Percentiles rank a stretch among this genome's conserved stretches.
Conservation (phyloP, 75 land plant genomes). For the Selaginella tamariscina region DNA sequence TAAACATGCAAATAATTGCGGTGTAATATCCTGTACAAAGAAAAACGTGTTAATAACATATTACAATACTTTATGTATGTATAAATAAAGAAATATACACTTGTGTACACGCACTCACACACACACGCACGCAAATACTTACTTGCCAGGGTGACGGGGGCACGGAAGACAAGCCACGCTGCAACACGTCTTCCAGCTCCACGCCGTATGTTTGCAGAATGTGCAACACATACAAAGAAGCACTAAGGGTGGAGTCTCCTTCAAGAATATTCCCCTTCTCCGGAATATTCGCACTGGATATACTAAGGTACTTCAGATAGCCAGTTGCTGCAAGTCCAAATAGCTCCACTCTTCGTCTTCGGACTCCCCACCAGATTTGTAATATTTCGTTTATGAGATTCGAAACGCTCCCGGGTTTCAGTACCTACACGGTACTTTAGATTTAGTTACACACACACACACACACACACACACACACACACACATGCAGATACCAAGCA, state of each 20-base stretch:
- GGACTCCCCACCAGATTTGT: slow-evolving; percentile 75
- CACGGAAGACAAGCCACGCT: slow-evolving; percentile 48
- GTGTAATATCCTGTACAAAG: slow-evolving; percentile 59
- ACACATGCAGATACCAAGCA: too few species aligned
- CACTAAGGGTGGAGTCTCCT: slow-evolving; percentile 45
- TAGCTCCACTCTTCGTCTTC: slow-evolving; percentile 53
- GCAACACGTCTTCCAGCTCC: slow-evolving; percentile 67
- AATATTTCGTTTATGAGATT: slow-evolving; percentile 38
- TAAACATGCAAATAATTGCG: slow-evolving; percentile 88
- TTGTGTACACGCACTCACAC: too few species aligned
- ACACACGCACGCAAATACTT: slow-evolving; percentile 4
- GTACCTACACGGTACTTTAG: too few species aligned
- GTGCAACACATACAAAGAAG: slow-evolving; percentile 62
- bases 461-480: too few species aligned
- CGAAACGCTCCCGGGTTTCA: slow-evolving; percentile 14
- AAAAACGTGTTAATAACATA: slow-evolving; percentile 7
- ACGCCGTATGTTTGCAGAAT: slow-evolving; percentile 85
- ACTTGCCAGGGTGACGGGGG: slow-evolving; percentile 93
- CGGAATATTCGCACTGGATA: slow-evolving; percentile 33
- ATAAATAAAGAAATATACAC: not conserved
- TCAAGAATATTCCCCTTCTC: slow-evolving; percentile 24
- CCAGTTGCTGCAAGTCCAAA: slow-evolving; percentile 80
- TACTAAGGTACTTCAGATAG: slow-evolving; percentile 59
- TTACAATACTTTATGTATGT: not conserved
- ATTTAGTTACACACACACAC: too few species aligned